These are phyloP conservation scores for Monosporascus sp. DNA, from an alignment of 2,329 filamentous ascomycete species.

Conservation along the genomic window DNA sequence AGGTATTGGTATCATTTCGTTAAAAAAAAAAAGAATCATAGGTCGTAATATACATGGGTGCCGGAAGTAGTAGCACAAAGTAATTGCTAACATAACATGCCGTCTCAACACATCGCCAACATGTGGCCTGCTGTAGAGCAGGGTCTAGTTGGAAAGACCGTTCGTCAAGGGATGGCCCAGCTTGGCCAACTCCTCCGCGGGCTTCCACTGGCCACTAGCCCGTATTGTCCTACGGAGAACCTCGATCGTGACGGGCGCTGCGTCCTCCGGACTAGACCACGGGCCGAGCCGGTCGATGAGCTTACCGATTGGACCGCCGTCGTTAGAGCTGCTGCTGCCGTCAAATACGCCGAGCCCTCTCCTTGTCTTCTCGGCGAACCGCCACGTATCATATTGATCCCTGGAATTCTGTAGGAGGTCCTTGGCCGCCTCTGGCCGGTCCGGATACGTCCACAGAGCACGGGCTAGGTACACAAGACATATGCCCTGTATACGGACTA, in stretches of 20 bases:
- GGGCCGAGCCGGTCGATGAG: slow-evolving; percentile 28
- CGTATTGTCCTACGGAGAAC: slow-evolving; percentile 22
- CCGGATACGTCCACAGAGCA: slow-evolving; percentile 17
- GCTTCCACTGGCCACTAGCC: slow-evolving; percentile 21
- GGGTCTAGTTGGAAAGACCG: slow-evolving; percentile 7
- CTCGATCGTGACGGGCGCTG: slow-evolving; percentile 22
- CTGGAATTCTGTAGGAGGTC: slow-evolving; percentile 16
- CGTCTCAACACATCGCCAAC: no score
- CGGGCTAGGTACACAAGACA: slow-evolving; percentile 19
- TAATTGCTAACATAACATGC: no score
- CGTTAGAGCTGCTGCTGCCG: slow-evolving; percentile 15
- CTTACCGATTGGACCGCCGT: slow-evolving; percentile 24
- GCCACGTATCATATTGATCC: slow-evolving; percentile 25
- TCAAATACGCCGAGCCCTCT: slow-evolving; percentile 20
- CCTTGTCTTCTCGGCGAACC: slow-evolving; percentile 18
- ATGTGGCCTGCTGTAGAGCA: no score
- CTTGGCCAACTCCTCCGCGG: slow-evolving; percentile 20
- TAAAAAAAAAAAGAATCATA: no score
- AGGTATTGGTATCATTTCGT: no score
- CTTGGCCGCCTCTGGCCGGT: slow-evolving; percentile 14
- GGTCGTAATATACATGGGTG: no score
- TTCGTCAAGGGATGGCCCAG: slow-evolving; percentile 16
- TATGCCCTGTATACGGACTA: slow-evolving; percentile 26
- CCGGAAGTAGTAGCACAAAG: no score
- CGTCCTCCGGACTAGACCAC: slow-evolving; percentile 25